Evolutionary conservation across 2,329 filamentous ascomycete species (phyloP).

Genomic region (Fonsecaea multimorphosa): DNA sequence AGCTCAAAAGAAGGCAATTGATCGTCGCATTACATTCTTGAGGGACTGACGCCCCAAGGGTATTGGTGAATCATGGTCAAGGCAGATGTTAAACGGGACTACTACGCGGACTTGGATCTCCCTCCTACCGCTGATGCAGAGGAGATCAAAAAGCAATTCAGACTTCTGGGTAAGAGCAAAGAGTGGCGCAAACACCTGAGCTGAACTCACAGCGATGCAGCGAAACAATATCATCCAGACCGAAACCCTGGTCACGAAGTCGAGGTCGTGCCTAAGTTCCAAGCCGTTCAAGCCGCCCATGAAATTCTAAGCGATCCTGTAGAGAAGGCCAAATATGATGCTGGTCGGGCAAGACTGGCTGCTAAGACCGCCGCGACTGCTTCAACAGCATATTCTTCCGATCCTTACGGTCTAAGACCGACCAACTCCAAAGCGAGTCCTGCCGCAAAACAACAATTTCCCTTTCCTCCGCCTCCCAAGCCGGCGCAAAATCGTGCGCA

Average conservation of each 20-base stretch:
- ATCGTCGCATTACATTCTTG: slow-evolving; percentile 26
- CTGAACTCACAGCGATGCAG: slow-evolving; percentile 51
- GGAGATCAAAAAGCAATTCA: slow-evolving; percentile 85
- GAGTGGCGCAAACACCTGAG: slow-evolving; percentile 18
- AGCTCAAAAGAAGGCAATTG: slow-evolving; percentile 30
- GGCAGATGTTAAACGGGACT: slow-evolving; percentile 72
- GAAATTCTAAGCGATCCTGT: slow-evolving; percentile 71
- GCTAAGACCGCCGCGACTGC: slow-evolving; percentile 28
- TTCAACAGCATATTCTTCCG: slow-evolving; percentile 20
- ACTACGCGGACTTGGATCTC: slow-evolving; percentile 84
- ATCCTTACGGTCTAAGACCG: slow-evolving; percentile 34
- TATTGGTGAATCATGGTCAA: slow-evolving; percentile 63
- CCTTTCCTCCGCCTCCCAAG: slow-evolving; percentile 36
- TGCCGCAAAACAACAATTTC: slow-evolving; percentile 26
- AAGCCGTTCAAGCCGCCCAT: slow-evolving; percentile 83
- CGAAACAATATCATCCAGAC: slow-evolving; percentile 85
- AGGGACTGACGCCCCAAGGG: slow-evolving; percentile 5
- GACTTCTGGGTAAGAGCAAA: slow-evolving; percentile 70
- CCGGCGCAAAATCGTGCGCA: slow-evolving; percentile 17
- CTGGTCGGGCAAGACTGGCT: slow-evolving; percentile 53
- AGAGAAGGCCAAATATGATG: slow-evolving; percentile 67
- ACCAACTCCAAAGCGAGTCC: slow-evolving; percentile 21
- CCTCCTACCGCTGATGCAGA: slow-evolving; percentile 69
- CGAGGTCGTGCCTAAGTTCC: slow-evolving; percentile 81
- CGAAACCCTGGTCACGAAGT: slow-evolving; percentile 82